These are phyloP conservation scores for Saccharomycodes ludwigii DNA, from an alignment of 805 yeast genomes.

Conservation along the genomic window DNA sequence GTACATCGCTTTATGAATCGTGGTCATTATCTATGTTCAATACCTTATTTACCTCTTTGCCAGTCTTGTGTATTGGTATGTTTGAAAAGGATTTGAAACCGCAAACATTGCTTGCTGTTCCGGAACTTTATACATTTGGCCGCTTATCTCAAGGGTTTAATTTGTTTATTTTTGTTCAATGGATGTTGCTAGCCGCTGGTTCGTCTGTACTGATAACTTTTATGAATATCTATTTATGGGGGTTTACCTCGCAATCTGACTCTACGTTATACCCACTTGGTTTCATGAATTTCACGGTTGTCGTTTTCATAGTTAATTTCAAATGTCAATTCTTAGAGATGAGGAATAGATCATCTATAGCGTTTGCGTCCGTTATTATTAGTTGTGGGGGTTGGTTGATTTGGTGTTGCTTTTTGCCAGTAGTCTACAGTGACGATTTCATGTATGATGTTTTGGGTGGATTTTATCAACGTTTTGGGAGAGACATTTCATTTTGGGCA, in stretches of 20 bases:
- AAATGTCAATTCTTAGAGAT: slow-evolving; percentile 77
- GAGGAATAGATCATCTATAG: slow-evolving; percentile 58
- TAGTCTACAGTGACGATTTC: slow-evolving; percentile 42
- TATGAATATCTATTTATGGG: slow-evolving; percentile 56
- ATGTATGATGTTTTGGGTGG: slow-evolving; percentile 63
- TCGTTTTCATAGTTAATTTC: slow-evolving; percentile 60
- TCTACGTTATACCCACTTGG: slow-evolving; percentile 78
- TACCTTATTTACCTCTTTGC: slow-evolving; percentile 85
- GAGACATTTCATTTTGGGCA: slow-evolving; percentile 82
- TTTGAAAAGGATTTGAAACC: slow-evolving; percentile 86
- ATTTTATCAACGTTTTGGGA: slow-evolving; percentile 59
- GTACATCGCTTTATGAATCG: slow-evolving; percentile 84
- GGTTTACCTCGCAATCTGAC: slow-evolving; percentile 52
- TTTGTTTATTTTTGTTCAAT: slow-evolving; percentile 50
- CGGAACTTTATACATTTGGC: slow-evolving; percentile 77
- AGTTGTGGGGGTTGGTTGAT: slow-evolving; percentile 77
- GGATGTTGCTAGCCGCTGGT: slow-evolving; percentile 68
- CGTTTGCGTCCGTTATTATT: slow-evolving; percentile 49
- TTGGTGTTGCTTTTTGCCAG: slow-evolving; percentile 73
- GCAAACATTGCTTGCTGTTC: slow-evolving; percentile 79
- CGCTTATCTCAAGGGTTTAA: slow-evolving; percentile 65
- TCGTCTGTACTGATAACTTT: slow-evolving; percentile 67
- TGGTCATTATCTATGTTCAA: slow-evolving; percentile 98
- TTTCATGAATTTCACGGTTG: slow-evolving; percentile 56
- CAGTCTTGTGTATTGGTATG: slow-evolving; percentile 90